Base-by-base conservation (phyloP, 805 yeast species). In the Starmerella riodocensis region DNA sequence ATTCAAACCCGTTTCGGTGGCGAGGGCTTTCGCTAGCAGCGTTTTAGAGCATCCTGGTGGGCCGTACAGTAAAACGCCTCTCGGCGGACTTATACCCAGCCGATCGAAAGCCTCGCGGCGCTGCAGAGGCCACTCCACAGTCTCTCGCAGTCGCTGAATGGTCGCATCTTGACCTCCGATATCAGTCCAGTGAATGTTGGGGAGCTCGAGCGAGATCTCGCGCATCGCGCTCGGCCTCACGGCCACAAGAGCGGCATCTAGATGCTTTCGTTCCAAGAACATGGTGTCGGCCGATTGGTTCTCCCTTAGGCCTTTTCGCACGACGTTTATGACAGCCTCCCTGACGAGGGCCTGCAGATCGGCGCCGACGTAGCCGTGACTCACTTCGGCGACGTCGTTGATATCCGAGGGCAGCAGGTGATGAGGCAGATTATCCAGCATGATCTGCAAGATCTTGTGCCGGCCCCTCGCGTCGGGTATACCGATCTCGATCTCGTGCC, bases 1-100 rank as follows among this genome's bases (percentile, higher is more conserved):
- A 53, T 88, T 88, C 36, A 88, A 70, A 0, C 96, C 96, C 1
- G 95, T 79, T 60, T 88, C 98, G 0, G 94, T 81, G 0, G 97
- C 97, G 23, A 88, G 62, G 0, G 96, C 96, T 54, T 88, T 88
- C 2, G 96, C 97, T 0, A 94, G 83, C 45, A 88, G 61, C 0
- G 98, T 88, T 53, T 88, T 88, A 9, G 96, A 86, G 63, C 97
- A 88, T 13, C 98, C 98, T 0, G 98, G 97, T 1, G 99, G 99
- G 0, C 99, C 99, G 58, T 91, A 91, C 17, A 91, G 64, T 34
- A 91, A 60, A 1, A 91, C 79, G 27, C 99, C 99, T 49, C 83
- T 80, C 3, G 99, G 99, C 0, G 97, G 85, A 31, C 72, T 65
- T 3, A 91, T 77, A 0, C 97, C 97, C 12, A 91, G 65, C 30